Evolutionary conservation across 2,329 filamentous ascomycete species (phyloP), one percentile per base, ranked within the genome.

Genomic region (Claviceps quebecensis): DNA sequence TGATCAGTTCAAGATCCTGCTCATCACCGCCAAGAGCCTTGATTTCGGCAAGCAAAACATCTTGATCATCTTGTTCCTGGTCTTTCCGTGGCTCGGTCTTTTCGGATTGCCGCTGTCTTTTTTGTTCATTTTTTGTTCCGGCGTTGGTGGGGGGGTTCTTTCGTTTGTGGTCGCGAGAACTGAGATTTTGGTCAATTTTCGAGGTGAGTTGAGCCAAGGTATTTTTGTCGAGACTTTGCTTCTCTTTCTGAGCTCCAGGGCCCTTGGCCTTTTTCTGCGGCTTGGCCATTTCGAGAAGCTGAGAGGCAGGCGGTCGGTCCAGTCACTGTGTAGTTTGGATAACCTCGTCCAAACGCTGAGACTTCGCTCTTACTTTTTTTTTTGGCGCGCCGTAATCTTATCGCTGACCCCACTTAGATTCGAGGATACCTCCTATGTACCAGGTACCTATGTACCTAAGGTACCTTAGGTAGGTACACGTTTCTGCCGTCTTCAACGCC

Each of bases 1-100:
- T 75, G 50, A 85, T 74, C 37, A 85, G 72, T 38, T 78, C 75
- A 44, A 83, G 63, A 56, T 85, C 82, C 43, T 78, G 72, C 63
- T 84, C 78, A 50, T 83, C 79, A 14, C 82, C 82, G 3, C 81
- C 82, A 1, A 86, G 68, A 14, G 78, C 78, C 56, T 74, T 71
- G 55, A 85, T 85, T 59, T 85, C 82, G 52, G 78, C 74, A 7
- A 85, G 66, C 4, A 85, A 67, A 13, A 65, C 61, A 36, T 69
- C 67, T n/a, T 64, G 57, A 22, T 64, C 64, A 23, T 64, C 59
- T 11, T 61, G 57, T 16, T 45, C 36, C 38, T 54, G 51, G 23
- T 57, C 58, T 57, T 61, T 66, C 46, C 57, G 52, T 26, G 50
- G 56, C 23, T 54, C 17, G 16, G 17, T 47, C 8, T 53, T 57